Base-by-base conservation (phyloP, 2,329 filamentous ascomycete species). In the Apiospora rasikravindrae region DNA sequence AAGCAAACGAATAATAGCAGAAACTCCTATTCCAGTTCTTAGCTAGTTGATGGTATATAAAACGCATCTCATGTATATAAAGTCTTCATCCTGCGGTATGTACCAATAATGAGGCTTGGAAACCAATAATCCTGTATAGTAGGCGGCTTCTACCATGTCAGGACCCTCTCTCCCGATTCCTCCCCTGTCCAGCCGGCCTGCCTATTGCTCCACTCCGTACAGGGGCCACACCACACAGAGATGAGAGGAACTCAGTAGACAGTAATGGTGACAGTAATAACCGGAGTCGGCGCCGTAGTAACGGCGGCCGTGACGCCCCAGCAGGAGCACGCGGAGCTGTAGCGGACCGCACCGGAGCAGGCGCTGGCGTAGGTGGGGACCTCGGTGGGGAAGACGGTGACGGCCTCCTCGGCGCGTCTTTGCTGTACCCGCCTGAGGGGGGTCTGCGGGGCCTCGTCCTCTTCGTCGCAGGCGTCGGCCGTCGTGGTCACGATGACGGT, bases 321-420 rank as follows among this genome's bases (percentile, higher is more conserved):
- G 57, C 57, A 64, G 2, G 57, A 64, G 57, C 57, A 64, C 8
- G 57, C 33, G 19, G 57, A 64, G 57, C 57, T 64, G 33, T 64
- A 64, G 19, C 57, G 57, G 33, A 40, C 57, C 4, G 57, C 22
- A 10, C 57, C 57, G 33, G 57, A 64, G 33, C 57, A 64, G 57
- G 57, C 57, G 19, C 29, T n/a, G 33, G 57, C 57, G 57, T 64
- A 64, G 33, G 57, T 7, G 8, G 57, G 57, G 19, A 64, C 57
- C 33, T 33, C 57, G 57, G 57, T 64, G 33, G 57, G 57, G 57
- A 64, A 40, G 57, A 40, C 57, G 57, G 57, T 64, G 33, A 64
- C 57, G 19, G 10, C 49, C 10, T 16, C 33, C 2, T 64, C 57
- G 57, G 57, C 33, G 22, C 57, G 57, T 33, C 24, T 40, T 8